Conservation (phyloP, 257 asterid species). For the Gentiana straminea region DNA sequence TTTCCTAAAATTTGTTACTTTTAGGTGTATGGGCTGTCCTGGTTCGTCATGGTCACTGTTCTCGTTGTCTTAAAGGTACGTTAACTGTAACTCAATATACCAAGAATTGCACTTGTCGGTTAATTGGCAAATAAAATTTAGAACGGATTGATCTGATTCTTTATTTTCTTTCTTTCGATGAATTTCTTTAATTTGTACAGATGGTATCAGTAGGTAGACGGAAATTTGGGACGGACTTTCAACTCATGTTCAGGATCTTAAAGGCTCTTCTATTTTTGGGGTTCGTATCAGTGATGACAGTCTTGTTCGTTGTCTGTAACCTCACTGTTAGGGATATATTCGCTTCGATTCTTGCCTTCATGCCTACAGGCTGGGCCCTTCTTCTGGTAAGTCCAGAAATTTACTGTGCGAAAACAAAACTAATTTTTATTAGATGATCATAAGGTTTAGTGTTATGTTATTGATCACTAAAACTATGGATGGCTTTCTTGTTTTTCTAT, state of each 20-base stretch:
- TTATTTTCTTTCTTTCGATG: background rate
- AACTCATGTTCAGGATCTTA: conserved; percentile 94
- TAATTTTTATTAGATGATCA: too few relatives aligned
- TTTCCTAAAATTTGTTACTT: conserved; percentile 13
- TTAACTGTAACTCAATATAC: background rate
- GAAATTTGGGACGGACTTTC: conserved; percentile 89
- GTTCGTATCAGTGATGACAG: conserved; percentile 85
- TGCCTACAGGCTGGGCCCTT: conserved; percentile 98
- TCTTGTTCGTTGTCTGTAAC: conserved; percentile 64
- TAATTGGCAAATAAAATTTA: background rate
- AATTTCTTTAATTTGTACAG: conserved; percentile 22
- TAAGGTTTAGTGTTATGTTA: background rate
- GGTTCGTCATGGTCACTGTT: conserved; percentile 78
- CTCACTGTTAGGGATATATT: conserved; percentile 68
- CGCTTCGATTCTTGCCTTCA: conserved; percentile 85
- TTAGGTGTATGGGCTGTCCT: conserved; percentile 93
- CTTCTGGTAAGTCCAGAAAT: conserved; percentile 43
- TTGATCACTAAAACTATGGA: background rate
- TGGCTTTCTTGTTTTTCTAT: background rate
- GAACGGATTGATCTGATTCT: background rate
- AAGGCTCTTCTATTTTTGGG: conserved; percentile 93
- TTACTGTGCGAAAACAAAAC: too few relatives aligned
- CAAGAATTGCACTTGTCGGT: too few relatives aligned
- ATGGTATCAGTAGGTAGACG: conserved; percentile 97
- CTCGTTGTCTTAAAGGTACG: conserved; percentile 80